Percentiles rank a stretch among this genome's conserved stretches.
Conservation (phyloP, 306 rosid species). For the Prosopis cineraria region DNA sequence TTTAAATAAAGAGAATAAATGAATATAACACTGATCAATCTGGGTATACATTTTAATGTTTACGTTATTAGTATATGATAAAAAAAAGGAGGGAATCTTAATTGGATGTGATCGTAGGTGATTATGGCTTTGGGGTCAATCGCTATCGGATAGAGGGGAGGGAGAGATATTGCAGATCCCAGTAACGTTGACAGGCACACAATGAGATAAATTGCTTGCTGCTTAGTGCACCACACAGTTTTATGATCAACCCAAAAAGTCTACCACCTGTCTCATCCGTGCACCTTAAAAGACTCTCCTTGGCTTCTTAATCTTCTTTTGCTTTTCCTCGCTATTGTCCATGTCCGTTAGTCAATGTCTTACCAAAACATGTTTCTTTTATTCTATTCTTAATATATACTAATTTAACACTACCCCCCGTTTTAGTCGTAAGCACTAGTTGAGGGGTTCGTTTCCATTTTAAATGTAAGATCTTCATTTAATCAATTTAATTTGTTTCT, state of each 20-base stretch:
- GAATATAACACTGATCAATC: too few relatives aligned
- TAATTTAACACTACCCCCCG: too few relatives aligned
- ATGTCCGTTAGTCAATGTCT: background rate
- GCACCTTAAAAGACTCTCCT: background rate
- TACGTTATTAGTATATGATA: background rate
- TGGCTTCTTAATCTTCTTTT: background rate
- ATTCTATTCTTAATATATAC: background rate
- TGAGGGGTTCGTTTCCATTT: too few relatives aligned
- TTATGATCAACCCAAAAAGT: background rate
- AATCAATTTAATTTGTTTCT: too few relatives aligned
- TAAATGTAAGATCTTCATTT: too few relatives aligned
- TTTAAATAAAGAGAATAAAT: too few relatives aligned
- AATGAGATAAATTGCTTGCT: slow-evolving; percentile 25
- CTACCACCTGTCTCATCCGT: background rate
- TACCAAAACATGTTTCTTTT: background rate
- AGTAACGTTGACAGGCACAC: slow-evolving; percentile 46
- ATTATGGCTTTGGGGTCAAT: slow-evolving; percentile 12
- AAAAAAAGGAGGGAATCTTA: background rate
- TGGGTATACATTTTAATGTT: too few relatives aligned
- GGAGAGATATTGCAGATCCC: slow-evolving; percentile 50
- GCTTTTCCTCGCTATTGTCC: background rate
- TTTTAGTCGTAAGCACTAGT: too few relatives aligned
- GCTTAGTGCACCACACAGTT: slow-evolving; percentile 21
- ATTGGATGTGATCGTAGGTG: background rate
- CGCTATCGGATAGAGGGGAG: slow-evolving; percentile 45